Evolutionary conservation across 1,139 yeast genomes (phyloP).

Genomic region (Saccharomyces uvarum): DNA sequence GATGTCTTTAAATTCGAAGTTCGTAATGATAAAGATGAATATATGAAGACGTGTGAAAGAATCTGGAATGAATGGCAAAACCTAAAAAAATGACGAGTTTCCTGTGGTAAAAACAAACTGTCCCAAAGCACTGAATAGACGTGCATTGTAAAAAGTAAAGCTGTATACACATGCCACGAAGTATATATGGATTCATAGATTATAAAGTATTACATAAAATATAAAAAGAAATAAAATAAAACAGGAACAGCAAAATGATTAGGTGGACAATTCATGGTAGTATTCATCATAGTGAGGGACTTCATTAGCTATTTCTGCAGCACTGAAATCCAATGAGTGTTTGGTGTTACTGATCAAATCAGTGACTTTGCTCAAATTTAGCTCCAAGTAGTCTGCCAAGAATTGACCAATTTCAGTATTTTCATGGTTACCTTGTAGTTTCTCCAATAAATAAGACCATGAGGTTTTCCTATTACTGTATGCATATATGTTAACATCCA

Average conservation of each 20-base stretch:
- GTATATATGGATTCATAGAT: neutral
- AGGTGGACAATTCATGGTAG: constrained; percentile 7
- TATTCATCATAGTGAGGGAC: constrained; percentile 8
- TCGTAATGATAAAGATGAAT: neutral
- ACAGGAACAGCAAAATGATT: neutral
- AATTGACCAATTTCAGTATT: constrained; percentile 75
- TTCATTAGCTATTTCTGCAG: constrained; percentile 3
- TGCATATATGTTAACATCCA: constrained; percentile 79
- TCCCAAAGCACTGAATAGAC: neutral
- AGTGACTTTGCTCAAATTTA: constrained; percentile 48
- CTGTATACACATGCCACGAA: neutral
- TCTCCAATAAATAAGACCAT: constrained; percentile 36
- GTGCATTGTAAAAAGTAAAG: neutral
- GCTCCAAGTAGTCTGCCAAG: constrained; percentile 52
- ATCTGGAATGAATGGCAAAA: neutral
- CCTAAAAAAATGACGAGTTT: neutral
- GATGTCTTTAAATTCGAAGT: neutral
- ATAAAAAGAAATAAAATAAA: neutral
- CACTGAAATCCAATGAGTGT: constrained; percentile 34
- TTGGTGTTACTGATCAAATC: constrained; percentile 39
- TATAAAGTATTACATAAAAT: neutral
- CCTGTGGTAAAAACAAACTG: neutral
- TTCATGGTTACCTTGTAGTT: constrained; percentile 71
- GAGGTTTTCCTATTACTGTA: constrained; percentile 48
- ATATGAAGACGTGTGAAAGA: neutral